Base-by-base conservation (phyloP, 495 filamentous ascomycete genomes). In the Penicillium maclennaniae region DNA sequence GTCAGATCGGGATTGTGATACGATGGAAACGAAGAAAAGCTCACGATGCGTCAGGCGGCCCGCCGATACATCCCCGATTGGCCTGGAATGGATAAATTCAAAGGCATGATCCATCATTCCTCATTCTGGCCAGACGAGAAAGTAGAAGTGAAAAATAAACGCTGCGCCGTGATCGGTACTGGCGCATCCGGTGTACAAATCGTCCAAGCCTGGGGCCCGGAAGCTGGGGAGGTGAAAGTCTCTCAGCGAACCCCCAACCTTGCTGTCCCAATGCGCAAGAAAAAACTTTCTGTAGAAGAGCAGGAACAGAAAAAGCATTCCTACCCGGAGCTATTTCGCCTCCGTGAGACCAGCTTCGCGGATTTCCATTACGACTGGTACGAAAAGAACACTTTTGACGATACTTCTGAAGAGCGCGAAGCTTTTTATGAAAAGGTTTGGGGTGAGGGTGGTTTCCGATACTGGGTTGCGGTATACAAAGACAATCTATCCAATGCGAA, bases 181-280 rank as follows among this genome's bases (percentile, higher is more conserved):
- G 84, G 84, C 9, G 76, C 81, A 0, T 72, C 78, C 0, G 83
- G 81, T 0, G 76, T 86, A 0, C 84, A 87, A 48, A 68, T 83
- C 36, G 67, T 69, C 1, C 81, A 85, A 49, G 76, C 73, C 21
- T 63, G 58, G 51, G 78, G 65, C 8, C 67, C 64, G 14, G 50
- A 55, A 0, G 79, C 70, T 0, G 60, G 39, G 3, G 47, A 61
- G 2, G 56, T 77, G n/a, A 77, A 65, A 0, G 70, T 83, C 9
- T 79, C 80, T 53, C 79, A 82, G 47, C 69, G 80, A 6, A 80
- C 79, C 0, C 80, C 81, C 0, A 84, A 83, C 54, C 67, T 79
- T 12, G 70, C 71, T 7, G 51, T 85, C 10, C 78, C 76, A 0
- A 85, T 85, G 82, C 60, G 67, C 0, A 72, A 79, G 49, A 20